Evolutionary conservation across 768 basidiomycete genomes (phyloP).

Genomic region (Mycena rebaudengoi): DNA sequence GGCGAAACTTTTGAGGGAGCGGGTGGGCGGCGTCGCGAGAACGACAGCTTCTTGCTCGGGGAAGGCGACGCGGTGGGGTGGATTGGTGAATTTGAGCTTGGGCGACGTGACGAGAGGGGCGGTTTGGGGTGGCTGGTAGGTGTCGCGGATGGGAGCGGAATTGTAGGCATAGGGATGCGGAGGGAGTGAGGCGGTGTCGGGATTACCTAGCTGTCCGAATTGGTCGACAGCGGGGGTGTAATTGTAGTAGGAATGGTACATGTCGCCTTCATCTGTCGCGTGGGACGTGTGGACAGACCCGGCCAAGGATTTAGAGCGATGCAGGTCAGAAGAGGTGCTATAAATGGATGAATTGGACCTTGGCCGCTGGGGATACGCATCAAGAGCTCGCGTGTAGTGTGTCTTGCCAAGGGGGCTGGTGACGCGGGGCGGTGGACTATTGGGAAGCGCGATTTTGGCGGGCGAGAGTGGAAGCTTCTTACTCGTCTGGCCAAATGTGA

Average conservation of each 20-base stretch:
- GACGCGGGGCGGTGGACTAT: constrained; percentile 14
- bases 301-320: constrained; percentile 12
- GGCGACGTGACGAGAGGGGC: constrained; percentile 35
- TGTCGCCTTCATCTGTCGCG: constrained; percentile 20
- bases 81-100: constrained; percentile 36
- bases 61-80: constrained; percentile 12
- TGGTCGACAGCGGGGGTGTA: constrained; percentile 21
- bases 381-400: constrained; percentile 11
- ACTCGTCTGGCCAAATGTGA: constrained; percentile 52
- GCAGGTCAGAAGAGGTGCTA: constrained; percentile 23
- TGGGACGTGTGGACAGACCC: too few relatives aligned
- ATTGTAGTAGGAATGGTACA: constrained; percentile 27
- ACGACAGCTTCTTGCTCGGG: constrained; percentile 8
- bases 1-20: constrained; percentile 58
- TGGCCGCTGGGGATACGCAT: constrained; percentile 5
- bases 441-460: constrained; percentile 25
- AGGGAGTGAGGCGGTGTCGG: constrained; percentile 34
- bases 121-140: constrained; percentile 33
- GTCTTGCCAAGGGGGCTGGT: not conserved
- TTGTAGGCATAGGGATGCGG: constrained; percentile 62
- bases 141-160: constrained; percentile 29
- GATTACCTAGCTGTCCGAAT: constrained; percentile 15
- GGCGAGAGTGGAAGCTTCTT: constrained; percentile 32
- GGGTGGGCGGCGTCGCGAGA: constrained; percentile 15
- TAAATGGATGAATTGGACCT: constrained; percentile 18